phyloP scores from a whole-genome alignment of 352 stramenopile genomes.

The Hyaloperonospora brassicae region DNA sequence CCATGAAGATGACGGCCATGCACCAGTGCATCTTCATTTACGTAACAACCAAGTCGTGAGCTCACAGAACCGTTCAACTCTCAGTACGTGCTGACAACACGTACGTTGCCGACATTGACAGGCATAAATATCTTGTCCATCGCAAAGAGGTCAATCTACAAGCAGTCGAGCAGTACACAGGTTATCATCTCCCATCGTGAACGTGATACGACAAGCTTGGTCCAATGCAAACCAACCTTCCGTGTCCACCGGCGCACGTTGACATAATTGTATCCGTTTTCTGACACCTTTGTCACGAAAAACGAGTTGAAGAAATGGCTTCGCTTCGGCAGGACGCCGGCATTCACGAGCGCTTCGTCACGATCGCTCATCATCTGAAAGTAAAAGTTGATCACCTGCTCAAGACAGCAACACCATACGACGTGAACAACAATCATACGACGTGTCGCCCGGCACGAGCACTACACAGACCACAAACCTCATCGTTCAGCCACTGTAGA shows the following conservation, averaged over 20 bases:
- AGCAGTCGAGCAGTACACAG: slow-evolving; percentile 1
- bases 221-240: slow-evolving; percentile 37
- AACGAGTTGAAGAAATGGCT: slow-evolving; percentile 87
- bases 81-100: slow-evolving; percentile 7
- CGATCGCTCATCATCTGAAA: slow-evolving; percentile 72
- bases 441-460: background rate
- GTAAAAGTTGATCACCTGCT: slow-evolving; percentile 82
- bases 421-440: slow-evolving; percentile 3
- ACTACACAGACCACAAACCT: slow-evolving; percentile 25
- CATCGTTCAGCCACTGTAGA: slow-evolving; percentile 71
- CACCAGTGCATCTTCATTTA: slow-evolving; percentile 74
- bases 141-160: slow-evolving; percentile 78
- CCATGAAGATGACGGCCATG: slow-evolving; percentile 81
- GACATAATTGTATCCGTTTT: slow-evolving; percentile 74
- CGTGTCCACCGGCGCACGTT: slow-evolving; percentile 80
- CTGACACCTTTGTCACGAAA: slow-evolving; percentile 78
- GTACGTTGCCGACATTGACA: slow-evolving; percentile 81
- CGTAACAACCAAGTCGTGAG: background rate
- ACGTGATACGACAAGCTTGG: background rate
- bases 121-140: slow-evolving; percentile 87
- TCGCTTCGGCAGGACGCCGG: slow-evolving; percentile 35
- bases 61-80: background rate
- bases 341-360: slow-evolving; percentile 49
- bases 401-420: background rate
- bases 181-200: background rate